Evolutionary conservation across 2,329 filamentous ascomycete species (phyloP), one percentile per base, ranked within the genome.

Genomic region (Paracorniculantispora psalliotae): DNA sequence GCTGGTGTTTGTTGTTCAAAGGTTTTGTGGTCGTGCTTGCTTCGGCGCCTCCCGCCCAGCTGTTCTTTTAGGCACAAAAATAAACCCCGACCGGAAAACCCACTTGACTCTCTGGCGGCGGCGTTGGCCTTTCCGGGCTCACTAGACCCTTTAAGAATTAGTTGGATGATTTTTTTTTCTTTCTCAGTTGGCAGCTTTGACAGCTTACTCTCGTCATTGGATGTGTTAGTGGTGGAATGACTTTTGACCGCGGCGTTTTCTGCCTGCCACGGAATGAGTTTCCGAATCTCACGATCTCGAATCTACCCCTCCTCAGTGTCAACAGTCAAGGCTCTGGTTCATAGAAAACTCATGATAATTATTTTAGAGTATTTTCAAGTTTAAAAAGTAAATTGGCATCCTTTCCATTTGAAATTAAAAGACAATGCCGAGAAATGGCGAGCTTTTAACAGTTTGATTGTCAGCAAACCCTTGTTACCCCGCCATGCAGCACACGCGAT

Each of bases 191-290:
- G 15, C 19, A 46, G 19, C 13, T 21, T 26, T 6, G 25, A 19
- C 19, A 13, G 53, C 15, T 33, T 30, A 13, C 19, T 12, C 23
- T 28, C 17, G 21, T 17, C 51, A 17, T 53, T 53, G 41, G 26
- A 28, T 7, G 28, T 47, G 53, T 48, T 48, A 43, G 33, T 57
- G 54, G 54, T 49, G 54, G 54, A 57, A 57, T 41, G 21, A 33
- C 28, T 8, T 48, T 56, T 48, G 43, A 12, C 41, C 53, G 21
- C 4, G 9, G 26, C 5, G 5, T 13, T 35, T 26, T 51, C 21
- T 19, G 15, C 15, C 15, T 30, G 0, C 4, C 9, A 19, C 15
- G 21, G 52, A 19, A 17, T n/a, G 15, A 7, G 41, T 19, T 6
- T 56, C 43, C 53, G 21, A 39, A 48, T 56, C 23, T 54, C 17